Evolutionary conservation across 2,329 filamentous ascomycete species (phyloP).

Genomic region (Tolypocladium capitatum): DNA sequence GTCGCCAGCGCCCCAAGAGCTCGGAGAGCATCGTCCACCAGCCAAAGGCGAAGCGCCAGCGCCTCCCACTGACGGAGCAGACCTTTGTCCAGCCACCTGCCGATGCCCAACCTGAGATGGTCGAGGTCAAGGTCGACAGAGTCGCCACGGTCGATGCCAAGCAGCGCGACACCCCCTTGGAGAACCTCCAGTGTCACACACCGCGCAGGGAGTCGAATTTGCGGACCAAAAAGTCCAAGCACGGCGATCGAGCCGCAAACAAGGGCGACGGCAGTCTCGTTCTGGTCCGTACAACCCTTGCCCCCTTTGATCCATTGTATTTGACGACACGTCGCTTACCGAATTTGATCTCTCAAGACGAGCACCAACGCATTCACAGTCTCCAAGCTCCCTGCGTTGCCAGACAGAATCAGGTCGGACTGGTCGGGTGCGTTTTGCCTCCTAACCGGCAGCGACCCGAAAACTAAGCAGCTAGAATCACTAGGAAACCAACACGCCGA

Average conservation of each 20-base stretch:
- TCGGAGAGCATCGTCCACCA: constrained; percentile 40
- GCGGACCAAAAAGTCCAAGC: constrained; percentile 48
- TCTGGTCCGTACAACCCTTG: constrained; percentile 36
- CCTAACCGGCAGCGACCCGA: background rate
- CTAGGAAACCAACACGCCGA: constrained; percentile 52
- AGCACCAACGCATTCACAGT: constrained; percentile 77
- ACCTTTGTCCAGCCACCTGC: constrained; percentile 35
- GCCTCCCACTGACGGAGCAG: constrained; percentile 43
- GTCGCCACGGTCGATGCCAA: constrained; percentile 27
- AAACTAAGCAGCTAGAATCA: background rate
- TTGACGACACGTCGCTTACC: constrained; percentile 10
- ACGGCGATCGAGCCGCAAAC: constrained; percentile 43
- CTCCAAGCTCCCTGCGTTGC: constrained; percentile 70
- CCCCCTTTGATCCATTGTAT: constrained; percentile 1
- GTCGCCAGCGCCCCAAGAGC: constrained; percentile 46
- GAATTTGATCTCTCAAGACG: constrained; percentile 39
- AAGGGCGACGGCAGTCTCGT: constrained; percentile 57
- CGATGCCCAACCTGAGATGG: constrained; percentile 37
- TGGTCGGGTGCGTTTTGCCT: constrained; percentile 43
- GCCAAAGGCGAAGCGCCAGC: constrained; percentile 51
- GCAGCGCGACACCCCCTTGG: constrained; percentile 27
- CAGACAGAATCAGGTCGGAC: constrained; percentile 59
- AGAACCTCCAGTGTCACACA: constrained; percentile 21
- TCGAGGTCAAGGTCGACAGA: constrained; percentile 42
- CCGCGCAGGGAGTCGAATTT: constrained; percentile 42